Evolutionary conservation across 1,284 basidiomycete genomes (phyloP), one percentile per base, ranked within the genome.

Genomic region (Cutaneotrichosporon daszewskae): DNA sequence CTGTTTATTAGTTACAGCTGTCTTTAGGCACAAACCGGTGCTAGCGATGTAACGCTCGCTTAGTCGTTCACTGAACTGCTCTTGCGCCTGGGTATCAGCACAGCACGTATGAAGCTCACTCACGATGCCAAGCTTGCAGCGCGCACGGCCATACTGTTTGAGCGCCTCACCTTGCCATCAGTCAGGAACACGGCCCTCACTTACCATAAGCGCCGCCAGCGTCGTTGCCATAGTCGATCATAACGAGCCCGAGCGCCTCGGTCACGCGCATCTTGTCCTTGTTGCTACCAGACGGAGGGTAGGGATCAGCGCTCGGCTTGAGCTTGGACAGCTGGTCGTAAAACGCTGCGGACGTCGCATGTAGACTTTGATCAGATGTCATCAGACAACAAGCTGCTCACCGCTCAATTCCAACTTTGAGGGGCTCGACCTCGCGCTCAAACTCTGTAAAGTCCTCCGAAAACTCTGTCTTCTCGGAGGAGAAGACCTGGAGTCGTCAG

Each of bases 151-250:
- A 36, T 87, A 71, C 51, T 77, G 79, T 16, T 83, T 75, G 7
- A 92, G 74, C 1, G 79, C 82, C n/a, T 76, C 75, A 37, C 64
- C 64, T 66, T 18, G 32, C 5, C 31, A 40, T 37, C 19, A 38
- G 29, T 44, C 20, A 18, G 23, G 26, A 17, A 23, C 20, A 20
- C 31, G 35, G 29, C 14, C n/a, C 31, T 29, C 17, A 44, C 39
- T 69, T 25, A 58, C 64, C 78, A 43, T 82, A 85, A 1, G 77
- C 74, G 82, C 54, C 86, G 77, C 16, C 79, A 56, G 85, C 83
- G 58, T 87, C 81, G 56, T 87, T 84, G 11, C 88, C 87, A 59
- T 88, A 84, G 23, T 78, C 75, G 46, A 87, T 83, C 87, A 91
- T 88, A 32, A 86, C 84, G 39, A 86, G 75, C 2, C 88, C 88